Evolutionary conservation across 345 rosid species (phyloP).

Genomic region (Dipteronia sinensis): DNA sequence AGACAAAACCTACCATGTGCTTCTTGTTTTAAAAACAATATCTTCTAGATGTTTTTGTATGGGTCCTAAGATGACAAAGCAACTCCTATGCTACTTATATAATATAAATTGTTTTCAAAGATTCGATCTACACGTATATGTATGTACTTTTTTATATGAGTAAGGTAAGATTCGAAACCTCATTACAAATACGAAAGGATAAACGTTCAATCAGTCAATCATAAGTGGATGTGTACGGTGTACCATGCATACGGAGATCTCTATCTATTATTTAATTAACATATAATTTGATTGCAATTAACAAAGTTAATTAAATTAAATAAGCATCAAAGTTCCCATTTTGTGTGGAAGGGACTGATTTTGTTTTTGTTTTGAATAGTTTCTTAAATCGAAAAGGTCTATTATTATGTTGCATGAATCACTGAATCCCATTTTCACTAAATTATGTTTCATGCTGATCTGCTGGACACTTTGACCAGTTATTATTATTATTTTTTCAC

Average conservation of each 20-base stretch:
- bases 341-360: not conserved
- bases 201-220: no score
- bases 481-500: not conserved
- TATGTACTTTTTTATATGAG: not conserved
- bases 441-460: no score
- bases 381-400: not conserved
- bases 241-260: not conserved
- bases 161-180: no score
- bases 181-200: no score
- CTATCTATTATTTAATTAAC: no score
- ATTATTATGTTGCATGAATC: not conserved
- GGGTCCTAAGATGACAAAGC: not conserved
- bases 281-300: not conserved
- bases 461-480: not conserved
- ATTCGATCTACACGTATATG: not conserved
- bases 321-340: not conserved
- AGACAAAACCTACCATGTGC: conserved; percentile 2
- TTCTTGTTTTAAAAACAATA: not conserved
- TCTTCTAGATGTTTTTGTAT: not conserved
- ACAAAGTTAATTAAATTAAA: not conserved
- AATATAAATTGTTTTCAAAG: not conserved
- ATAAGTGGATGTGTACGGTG: no score
- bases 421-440: not conserved
- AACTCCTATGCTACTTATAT: not conserved
- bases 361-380: not conserved